Percentiles rank a stretch among this genome's conserved stretches.
phyloP scores from a whole-genome alignment of 768 basidiomycete genomes.

The Xanthoconium stramineum region DNA sequence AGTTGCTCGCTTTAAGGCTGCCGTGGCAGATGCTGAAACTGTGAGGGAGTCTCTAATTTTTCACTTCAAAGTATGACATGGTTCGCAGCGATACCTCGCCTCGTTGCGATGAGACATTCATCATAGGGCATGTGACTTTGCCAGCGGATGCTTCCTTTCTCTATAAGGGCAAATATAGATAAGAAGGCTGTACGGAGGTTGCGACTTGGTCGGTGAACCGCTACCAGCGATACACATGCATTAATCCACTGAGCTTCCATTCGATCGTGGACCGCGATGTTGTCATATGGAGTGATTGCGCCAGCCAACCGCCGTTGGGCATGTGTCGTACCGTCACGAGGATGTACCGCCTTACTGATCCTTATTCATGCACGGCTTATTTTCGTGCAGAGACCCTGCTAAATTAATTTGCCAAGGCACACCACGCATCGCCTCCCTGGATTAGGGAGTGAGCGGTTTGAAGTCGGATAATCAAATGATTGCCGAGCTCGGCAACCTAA shows the following conservation, averaged over 20 bases:
- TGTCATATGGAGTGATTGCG: slow-evolving; percentile 18
- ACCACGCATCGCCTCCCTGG: slow-evolving; percentile 20
- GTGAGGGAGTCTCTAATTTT: slow-evolving; percentile 34
- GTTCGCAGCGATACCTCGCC: slow-evolving; percentile 57
- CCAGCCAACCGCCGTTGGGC: slow-evolving; percentile 14
- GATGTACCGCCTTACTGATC: slow-evolving; percentile 17
- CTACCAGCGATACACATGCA: not conserved
- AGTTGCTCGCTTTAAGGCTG: slow-evolving; percentile 64
- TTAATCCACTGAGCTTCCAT: too few species aligned
- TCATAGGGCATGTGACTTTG: not conserved
- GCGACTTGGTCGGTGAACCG: not conserved
- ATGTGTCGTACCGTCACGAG: slow-evolving; percentile 21
- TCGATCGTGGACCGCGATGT: too few species aligned
- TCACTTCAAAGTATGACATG: slow-evolving; percentile 10
- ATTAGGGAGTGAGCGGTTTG: slow-evolving; percentile 32
- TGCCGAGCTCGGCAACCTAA: slow-evolving; percentile 37
- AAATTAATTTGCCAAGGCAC: slow-evolving; percentile 25
- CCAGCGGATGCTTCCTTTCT: not conserved
- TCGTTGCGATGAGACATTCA: slow-evolving; percentile 42
- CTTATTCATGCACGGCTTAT: slow-evolving; percentile 18
- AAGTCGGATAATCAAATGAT: slow-evolving; percentile 36
- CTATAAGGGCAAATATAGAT: not conserved
- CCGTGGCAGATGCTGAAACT: slow-evolving; percentile 67
- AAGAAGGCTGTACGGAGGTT: too few species aligned
- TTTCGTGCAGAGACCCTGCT: slow-evolving; percentile 13